Evolutionary conservation across 1,284 basidiomycete genomes (phyloP).

Genomic region (Peniophora sp.): DNA sequence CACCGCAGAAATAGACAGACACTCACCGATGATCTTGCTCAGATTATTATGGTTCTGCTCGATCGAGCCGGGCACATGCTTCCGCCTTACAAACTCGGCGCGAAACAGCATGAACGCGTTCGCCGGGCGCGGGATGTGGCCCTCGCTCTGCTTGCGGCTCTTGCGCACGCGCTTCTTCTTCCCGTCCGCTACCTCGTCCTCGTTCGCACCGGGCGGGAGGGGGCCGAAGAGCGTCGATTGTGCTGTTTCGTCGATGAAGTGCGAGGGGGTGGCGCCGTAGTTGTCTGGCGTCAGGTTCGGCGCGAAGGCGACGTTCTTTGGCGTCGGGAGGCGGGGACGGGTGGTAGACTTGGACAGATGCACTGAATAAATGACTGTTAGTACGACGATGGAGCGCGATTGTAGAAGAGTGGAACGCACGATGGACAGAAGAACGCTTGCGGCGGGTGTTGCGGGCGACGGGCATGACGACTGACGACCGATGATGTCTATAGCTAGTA

Average conservation of each 20-base stretch:
- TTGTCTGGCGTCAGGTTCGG: conserved; percentile 65
- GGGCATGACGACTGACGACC: not conserved
- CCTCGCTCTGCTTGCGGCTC: conserved; percentile 53
- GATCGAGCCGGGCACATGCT: conserved; percentile 76
- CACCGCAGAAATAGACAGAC: not conserved
- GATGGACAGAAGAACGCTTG: not conserved
- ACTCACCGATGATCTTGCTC: conserved; percentile 63
- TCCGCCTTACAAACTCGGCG: conserved; percentile 76
- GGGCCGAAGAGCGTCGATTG: conserved; percentile 21
- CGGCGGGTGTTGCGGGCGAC: not conserved
- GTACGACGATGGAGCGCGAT: conserved; percentile 3
- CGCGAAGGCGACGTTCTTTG: conserved; percentile 57
- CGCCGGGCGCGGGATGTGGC: conserved; percentile 81
- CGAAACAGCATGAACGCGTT: conserved; percentile 95
- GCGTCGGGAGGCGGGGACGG: conserved; percentile 35
- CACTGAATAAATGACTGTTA: conserved; percentile 19
- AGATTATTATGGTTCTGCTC: conserved; percentile 78
- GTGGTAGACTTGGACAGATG: conserved; percentile 43
- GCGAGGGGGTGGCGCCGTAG: conserved; percentile 40
- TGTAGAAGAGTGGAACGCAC: not conserved
- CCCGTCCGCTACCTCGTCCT: conserved; percentile 4
- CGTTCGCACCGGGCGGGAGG: conserved; percentile 18
- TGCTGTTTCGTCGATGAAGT: conserved; percentile 20
- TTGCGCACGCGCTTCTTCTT: conserved; percentile 35
- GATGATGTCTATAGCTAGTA: not conserved